Percentiles rank a stretch among this genome's conserved stretches.
Evolutionary conservation across 805 yeast species (phyloP).

Genomic region (Yarrowia porcina): DNA sequence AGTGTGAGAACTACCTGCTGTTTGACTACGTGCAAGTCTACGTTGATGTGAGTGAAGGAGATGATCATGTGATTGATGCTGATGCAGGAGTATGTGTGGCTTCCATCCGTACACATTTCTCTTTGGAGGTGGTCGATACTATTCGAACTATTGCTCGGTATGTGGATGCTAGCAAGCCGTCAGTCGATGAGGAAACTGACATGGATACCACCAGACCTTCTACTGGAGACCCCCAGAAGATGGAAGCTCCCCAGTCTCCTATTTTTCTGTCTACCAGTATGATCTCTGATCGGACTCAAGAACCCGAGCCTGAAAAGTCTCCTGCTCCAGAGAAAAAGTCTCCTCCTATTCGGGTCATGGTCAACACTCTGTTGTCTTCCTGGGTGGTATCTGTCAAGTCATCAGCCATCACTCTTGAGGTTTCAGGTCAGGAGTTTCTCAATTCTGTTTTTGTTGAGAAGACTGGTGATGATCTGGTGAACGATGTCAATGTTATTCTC

Average conservation of each 20-base stretch:
- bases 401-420: neutral
- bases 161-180: neutral
- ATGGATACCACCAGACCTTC: neutral
- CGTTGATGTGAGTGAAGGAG: neutral
- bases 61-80: neutral
- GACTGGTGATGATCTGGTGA: neutral
- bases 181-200: neutral
- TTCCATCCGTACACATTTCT: slow-evolving; percentile 1
- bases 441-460: slow-evolving; percentile 15
- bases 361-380: slow-evolving; percentile 6
- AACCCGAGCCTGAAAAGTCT: neutral
- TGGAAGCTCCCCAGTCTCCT: neutral
- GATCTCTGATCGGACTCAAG: neutral
- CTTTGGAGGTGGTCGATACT: neutral
- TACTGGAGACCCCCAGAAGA: neutral
- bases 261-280: neutral
- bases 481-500: neutral
- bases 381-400: slow-evolving; percentile 15
- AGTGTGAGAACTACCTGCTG: slow-evolving; percentile 38
- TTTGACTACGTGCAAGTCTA: slow-evolving; percentile 31
- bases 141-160: neutral
- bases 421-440: slow-evolving; percentile 4
- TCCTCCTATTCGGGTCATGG: neutral
- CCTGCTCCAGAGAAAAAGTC: neutral
- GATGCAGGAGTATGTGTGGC: neutral